phyloP scores from a whole-genome alignment of 78 protist genomes.

The Dictyostelium firmibasis region DNA sequence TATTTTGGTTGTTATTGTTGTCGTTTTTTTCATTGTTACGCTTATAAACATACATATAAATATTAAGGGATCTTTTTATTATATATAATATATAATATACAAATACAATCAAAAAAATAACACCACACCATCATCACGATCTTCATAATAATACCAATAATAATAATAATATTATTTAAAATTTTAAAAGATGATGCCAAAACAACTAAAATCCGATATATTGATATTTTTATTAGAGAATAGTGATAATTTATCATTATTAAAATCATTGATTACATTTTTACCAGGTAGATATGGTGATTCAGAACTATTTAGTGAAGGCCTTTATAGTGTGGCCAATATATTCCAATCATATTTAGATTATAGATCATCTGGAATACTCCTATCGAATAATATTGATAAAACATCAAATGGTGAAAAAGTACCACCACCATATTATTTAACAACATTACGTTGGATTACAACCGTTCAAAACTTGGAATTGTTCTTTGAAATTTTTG shows the following conservation, averaged over 20 bases:
- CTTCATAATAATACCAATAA: too few species aligned
- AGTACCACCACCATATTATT: slow-evolving; percentile 59
- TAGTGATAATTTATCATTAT: background rate
- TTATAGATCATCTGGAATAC: slow-evolving; percentile 10
- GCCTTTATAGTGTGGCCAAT: slow-evolving; percentile 10
- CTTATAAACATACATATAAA: too few species aligned
- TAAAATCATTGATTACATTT: slow-evolving; percentile 12
- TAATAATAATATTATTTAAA: background rate
- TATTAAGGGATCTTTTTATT: too few species aligned
- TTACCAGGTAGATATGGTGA: slow-evolving; percentile 61
- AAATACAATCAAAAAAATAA: background rate
- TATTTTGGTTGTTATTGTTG: background rate
- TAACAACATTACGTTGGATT: slow-evolving; percentile 31
- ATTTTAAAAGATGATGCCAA: background rate
- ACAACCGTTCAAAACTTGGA: slow-evolving; percentile 18
- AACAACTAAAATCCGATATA: background rate
- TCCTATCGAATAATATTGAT: slow-evolving; percentile 8
- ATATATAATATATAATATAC: too few species aligned
- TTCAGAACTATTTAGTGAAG: slow-evolving; percentile 36
- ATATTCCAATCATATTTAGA: slow-evolving; percentile 45
- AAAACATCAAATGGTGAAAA: slow-evolving; percentile 9
- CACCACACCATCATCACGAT: too few species aligned
- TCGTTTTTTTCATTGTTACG: background rate
- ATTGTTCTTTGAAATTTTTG: slow-evolving; percentile 21
- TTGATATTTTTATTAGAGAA: slow-evolving; percentile 7